Conservation (phyloP, 2,329 filamentous ascomycete genomes). For the Zelopaecilomyces penicillatus region DNA sequence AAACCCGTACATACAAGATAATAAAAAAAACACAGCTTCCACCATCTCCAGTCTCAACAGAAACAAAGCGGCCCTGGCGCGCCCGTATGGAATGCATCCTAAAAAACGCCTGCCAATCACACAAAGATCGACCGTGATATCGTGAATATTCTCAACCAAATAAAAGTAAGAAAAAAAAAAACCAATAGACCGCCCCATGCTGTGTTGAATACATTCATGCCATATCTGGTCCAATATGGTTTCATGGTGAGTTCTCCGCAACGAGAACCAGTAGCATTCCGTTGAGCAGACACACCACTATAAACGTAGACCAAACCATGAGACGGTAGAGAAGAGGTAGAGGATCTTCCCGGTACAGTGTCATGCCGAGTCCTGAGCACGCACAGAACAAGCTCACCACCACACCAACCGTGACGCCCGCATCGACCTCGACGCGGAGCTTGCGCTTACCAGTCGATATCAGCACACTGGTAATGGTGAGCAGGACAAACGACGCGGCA, state of each 20-base stretch:
- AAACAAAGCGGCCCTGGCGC: too few species aligned
- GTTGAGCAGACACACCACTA: slow-evolving; percentile 32
- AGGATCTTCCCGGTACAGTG: slow-evolving; percentile 42
- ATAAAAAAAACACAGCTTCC: too few species aligned
- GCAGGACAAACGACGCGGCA: slow-evolving; percentile 51
- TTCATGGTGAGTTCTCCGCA: slow-evolving; percentile 29
- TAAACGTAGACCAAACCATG: slow-evolving; percentile 29
- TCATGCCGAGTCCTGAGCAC: slow-evolving; percentile 51
- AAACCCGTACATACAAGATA: too few species aligned
- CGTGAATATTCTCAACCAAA: too few species aligned
- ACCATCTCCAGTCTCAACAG: too few species aligned
- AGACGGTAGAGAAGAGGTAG: slow-evolving; percentile 35
- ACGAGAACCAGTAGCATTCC: slow-evolving; percentile 36
- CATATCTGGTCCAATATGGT: too few species aligned
- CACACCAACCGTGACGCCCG: slow-evolving; percentile 61
- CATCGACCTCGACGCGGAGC: slow-evolving; percentile 63
- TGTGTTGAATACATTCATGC: too few species aligned
- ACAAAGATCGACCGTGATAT: background rate
- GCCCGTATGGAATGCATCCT: too few species aligned
- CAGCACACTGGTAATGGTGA: slow-evolving; percentile 56
- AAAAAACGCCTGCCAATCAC: background rate
- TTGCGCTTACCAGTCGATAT: slow-evolving; percentile 60
- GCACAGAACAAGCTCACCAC: slow-evolving; percentile 58
- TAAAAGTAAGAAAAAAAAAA: background rate
- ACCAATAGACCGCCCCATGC: background rate